These are phyloP conservation scores for Platanthera zijinensis DNA, from an alignment of 106 monocot genomes.

Conservation along the genomic window DNA sequence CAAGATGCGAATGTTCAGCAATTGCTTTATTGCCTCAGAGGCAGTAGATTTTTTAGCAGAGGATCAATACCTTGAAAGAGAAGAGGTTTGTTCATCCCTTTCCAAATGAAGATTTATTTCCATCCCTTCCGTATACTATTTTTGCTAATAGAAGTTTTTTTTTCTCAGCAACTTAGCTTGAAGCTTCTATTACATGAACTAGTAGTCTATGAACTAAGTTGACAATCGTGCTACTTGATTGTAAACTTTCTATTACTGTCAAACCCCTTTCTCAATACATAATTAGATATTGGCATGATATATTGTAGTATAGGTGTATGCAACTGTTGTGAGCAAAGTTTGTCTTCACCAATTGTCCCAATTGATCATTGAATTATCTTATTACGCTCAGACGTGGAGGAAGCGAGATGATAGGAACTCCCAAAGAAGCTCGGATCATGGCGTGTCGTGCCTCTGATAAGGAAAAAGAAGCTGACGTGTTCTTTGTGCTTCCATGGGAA, in stretches of 20 bases:
- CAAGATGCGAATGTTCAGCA: conserved; percentile 82
- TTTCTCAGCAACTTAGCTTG: neutral
- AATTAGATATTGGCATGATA: no score
- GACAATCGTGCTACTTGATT: neutral
- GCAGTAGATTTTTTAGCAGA: conserved; percentile 86
- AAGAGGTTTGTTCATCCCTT: conserved; percentile 51
- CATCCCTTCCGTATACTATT: neutral
- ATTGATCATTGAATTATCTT: no score
- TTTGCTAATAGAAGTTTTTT: neutral
- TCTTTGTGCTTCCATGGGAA: no score
- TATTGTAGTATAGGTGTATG: no score
- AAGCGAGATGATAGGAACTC: no score
- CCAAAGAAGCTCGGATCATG: no score
- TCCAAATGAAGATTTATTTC: neutral
- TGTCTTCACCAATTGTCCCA: no score
- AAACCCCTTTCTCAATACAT: no score
- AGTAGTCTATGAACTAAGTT: neutral
- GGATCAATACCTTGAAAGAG: conserved; percentile 82
- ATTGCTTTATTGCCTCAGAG: conserved; percentile 86
- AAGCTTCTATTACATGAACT: neutral
- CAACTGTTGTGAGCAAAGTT: no score
- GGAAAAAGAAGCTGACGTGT: no score
- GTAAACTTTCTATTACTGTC: neutral
- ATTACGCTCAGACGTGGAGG: no score
- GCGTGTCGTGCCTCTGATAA: no score